Percentiles rank a stretch among this genome's conserved stretches.
phyloP scores from a whole-genome alignment of 768 basidiomycete species.

The Myochromella boudieri region DNA sequence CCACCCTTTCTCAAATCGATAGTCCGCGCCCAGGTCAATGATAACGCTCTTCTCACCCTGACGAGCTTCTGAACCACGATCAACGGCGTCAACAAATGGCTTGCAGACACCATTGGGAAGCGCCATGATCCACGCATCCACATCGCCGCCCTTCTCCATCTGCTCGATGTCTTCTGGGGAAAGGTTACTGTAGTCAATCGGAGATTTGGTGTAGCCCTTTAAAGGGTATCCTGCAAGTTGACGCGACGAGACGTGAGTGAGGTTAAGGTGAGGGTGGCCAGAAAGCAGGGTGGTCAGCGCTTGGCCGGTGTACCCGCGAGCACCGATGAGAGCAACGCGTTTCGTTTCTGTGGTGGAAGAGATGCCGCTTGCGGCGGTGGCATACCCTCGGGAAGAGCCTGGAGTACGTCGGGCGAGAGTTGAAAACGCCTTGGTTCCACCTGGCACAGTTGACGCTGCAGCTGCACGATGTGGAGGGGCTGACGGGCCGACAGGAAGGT shows the following conservation, averaged over 20 bases:
- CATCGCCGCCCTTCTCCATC: slow-evolving; percentile 87
- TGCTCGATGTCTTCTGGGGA: slow-evolving; percentile 73
- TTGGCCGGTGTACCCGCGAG: slow-evolving; percentile 94
- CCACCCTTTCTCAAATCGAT: slow-evolving; percentile 93
- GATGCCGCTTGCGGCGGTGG: slow-evolving; percentile 53
- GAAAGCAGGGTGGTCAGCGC: slow-evolving; percentile 87
- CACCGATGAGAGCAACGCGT: slow-evolving; percentile 92
- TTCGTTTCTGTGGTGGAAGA: slow-evolving; percentile 62
- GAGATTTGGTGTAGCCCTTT: slow-evolving; percentile 75
- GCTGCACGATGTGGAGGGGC: slow-evolving; percentile 54
- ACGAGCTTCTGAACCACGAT: slow-evolving; percentile 66
- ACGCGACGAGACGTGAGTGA: slow-evolving; percentile 96
- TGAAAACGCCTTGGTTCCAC: slow-evolving; percentile 56
- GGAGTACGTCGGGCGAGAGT: slow-evolving; percentile 53
- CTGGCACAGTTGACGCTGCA: slow-evolving; percentile 22
- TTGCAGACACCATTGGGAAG: slow-evolving; percentile 97
- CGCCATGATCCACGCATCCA: slow-evolving; percentile 99
- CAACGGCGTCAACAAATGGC: slow-evolving; percentile 94
- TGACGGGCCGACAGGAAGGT: slow-evolving; percentile 83
- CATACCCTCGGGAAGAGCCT: slow-evolving; percentile 71
- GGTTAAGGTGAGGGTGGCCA: slow-evolving; percentile 81
- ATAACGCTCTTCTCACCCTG: slow-evolving; percentile 67
- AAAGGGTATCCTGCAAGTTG: slow-evolving; percentile 85
- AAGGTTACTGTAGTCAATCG: slow-evolving; percentile 79
- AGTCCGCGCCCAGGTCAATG: slow-evolving; percentile 93